Conservation (phyloP, 768 basidiomycete genomes). For the Auriscalpium microsporum region DNA sequence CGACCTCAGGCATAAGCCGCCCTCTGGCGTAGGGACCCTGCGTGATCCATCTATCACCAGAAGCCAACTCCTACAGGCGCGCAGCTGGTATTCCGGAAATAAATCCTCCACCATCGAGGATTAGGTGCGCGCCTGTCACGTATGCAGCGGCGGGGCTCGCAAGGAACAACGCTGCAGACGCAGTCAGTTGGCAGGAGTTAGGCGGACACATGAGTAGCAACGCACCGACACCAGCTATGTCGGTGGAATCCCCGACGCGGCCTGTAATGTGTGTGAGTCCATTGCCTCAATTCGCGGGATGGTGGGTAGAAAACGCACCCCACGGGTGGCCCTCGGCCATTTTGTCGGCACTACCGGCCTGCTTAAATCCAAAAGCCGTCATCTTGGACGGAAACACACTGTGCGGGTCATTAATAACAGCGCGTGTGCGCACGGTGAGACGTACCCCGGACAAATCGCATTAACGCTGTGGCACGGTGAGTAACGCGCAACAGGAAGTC, state of each 20-base stretch:
- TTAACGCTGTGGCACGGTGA: conserved; percentile 48
- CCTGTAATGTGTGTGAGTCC: conserved; percentile 30
- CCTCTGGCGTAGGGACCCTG: too few relatives aligned
- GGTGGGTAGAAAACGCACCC: conserved; percentile 29
- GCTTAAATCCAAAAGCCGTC: conserved; percentile 65
- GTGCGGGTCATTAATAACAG: not conserved
- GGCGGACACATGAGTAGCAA: not conserved
- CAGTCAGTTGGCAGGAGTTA: not conserved
- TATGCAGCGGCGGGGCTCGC: conserved; percentile 66
- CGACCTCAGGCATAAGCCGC: too few relatives aligned
- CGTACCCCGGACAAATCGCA: conserved; percentile 74
- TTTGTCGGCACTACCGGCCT: conserved; percentile 36
- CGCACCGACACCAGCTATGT: conserved; percentile 59
- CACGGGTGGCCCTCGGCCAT: conserved; percentile 54
- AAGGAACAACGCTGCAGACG: conserved; percentile 21
- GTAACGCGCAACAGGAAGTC: not conserved
- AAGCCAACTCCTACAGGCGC: too few relatives aligned
- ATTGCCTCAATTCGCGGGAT: too few relatives aligned
- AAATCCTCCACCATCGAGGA: conserved; percentile 48
- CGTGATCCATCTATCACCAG: too few relatives aligned
- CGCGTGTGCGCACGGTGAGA: not conserved
- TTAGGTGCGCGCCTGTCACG: conserved; percentile 63
- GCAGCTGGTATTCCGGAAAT: conserved; percentile 2
- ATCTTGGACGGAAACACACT: conserved; percentile 79
- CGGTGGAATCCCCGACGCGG: conserved; percentile 53